Percentiles rank a stretch among this genome's conserved stretches.
Evolutionary conservation across 148 eudicot genomes (phyloP).

Genomic region (Selenicereus undatus): DNA sequence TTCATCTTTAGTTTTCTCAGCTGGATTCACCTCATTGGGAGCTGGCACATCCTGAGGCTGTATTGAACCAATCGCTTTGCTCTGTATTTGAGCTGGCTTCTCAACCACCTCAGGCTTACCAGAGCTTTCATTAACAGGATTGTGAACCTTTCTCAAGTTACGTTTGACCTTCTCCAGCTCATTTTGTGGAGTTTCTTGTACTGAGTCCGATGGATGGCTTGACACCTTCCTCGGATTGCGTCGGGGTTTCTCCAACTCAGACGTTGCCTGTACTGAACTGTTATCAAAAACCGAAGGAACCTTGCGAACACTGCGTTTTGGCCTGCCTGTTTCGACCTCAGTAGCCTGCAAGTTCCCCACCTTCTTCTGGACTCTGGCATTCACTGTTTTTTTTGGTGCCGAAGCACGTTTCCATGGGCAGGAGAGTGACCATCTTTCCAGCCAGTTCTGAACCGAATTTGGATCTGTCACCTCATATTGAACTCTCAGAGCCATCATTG

Average conservation of each 20-base stretch:
- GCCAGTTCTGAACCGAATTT: constrained; percentile 46
- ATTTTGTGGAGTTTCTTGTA: constrained; percentile 43
- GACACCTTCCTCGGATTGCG: constrained; percentile 43
- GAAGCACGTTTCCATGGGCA: constrained; percentile 45
- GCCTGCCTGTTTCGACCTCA: constrained; percentile 43
- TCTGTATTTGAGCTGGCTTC: constrained; percentile 27
- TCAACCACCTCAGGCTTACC: constrained; percentile 28
- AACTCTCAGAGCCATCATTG: constrained; percentile 46
- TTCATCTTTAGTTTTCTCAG: constrained; percentile 36
- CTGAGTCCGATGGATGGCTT: constrained; percentile 36
- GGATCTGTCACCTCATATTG: constrained; percentile 50
- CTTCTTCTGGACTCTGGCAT: constrained; percentile 40
- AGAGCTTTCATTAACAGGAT: constrained; percentile 34
- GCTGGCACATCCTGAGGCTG: constrained; percentile 19
- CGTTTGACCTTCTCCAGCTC: constrained; percentile 61
- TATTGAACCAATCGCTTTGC: constrained; percentile 20
- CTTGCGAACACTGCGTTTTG: constrained; percentile 43
- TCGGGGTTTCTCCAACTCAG: constrained; percentile 47
- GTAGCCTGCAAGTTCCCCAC: constrained; percentile 29
- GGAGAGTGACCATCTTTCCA: constrained; percentile 52
- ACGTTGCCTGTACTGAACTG: constrained; percentile 27
- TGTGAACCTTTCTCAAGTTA: constrained; percentile 49
- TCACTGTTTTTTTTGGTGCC: constrained; percentile 34
- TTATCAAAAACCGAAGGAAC: constrained; percentile 32
- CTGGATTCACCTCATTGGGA: constrained; percentile 17